A percentile compares a stretch with the other conserved stretches of the same genome.
These are phyloP conservation scores for Claviceps lovelessii DNA, from an alignment of 2,329 filamentous ascomycete genomes.

Conservation along the genomic window DNA sequence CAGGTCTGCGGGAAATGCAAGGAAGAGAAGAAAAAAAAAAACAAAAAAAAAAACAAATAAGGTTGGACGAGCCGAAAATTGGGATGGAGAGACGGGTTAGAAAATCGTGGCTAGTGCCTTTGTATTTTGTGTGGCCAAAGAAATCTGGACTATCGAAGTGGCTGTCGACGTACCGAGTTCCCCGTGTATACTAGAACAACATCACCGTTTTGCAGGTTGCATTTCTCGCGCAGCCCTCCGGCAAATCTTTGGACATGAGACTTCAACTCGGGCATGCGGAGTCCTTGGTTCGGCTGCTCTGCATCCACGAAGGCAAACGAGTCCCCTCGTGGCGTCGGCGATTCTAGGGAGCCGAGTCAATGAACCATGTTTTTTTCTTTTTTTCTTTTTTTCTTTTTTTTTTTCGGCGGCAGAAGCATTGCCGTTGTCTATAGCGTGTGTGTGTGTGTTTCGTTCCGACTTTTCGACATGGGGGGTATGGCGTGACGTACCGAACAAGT, in stretches of 20 bases:
- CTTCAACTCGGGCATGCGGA: not conserved
- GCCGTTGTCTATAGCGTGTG: not conserved
- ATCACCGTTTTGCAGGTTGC: not conserved
- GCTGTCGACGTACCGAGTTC: not conserved
- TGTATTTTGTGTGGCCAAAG: too few relatives aligned
- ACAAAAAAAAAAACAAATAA: not conserved
- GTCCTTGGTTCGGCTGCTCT: not conserved
- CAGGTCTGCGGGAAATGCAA: not conserved
- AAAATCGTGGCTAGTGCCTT: not conserved
- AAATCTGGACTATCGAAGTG: too few relatives aligned
- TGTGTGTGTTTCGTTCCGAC: accelerated
- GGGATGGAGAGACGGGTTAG: too few relatives aligned
- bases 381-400: too few relatives aligned
- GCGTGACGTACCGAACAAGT: too few relatives aligned
- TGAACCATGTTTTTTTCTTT: not conserved
- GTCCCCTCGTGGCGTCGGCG: not conserved
- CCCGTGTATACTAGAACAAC: not conserved
- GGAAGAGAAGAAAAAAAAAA: not conserved
- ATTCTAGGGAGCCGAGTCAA: not conserved
- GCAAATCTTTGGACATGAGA: not conserved
- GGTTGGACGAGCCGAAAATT: too few relatives aligned
- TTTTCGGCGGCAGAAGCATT: not conserved
- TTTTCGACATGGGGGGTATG: too few relatives aligned
- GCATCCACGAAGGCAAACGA: not conserved
- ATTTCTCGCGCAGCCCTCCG: not conserved